Evolutionary conservation across 2,329 filamentous ascomycete species (phyloP).

Genomic region (Leptographium procerum): DNA sequence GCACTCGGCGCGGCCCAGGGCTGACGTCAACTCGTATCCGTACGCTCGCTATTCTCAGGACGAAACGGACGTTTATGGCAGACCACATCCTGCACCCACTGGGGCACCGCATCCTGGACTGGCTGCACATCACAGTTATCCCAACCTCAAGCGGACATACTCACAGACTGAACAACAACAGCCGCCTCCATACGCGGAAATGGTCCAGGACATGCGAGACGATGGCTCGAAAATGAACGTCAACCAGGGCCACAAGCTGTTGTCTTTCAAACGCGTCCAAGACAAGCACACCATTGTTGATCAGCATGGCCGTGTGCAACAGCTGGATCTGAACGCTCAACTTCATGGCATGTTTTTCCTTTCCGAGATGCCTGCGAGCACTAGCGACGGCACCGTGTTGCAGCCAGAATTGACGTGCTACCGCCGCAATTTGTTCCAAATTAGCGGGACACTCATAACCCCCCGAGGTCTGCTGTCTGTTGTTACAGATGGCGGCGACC

Average conservation of each 20-base stretch:
- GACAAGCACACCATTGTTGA: constrained; percentile 52
- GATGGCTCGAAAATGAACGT: constrained; percentile 45
- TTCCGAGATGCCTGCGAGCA: constrained; percentile 62
- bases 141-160: constrained; percentile 46
- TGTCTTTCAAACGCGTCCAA: constrained; percentile 44
- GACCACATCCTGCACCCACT: constrained; percentile 21
- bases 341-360: constrained; percentile 85
- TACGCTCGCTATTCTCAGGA: constrained; percentile 45
- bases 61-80: constrained; percentile 42
- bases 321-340: constrained; percentile 57
- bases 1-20: constrained; percentile 38
- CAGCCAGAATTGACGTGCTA: constrained; percentile 90
- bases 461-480: constrained; percentile 70
- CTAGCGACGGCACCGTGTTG: constrained; percentile 43
- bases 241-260: constrained; percentile 49
- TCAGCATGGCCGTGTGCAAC: constrained; percentile 46
- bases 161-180: constrained; percentile 37
- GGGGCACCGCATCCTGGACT: constrained; percentile 25
- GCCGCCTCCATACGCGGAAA: constrained; percentile 41
- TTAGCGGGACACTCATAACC: constrained; percentile 77
- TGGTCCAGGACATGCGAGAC: constrained; percentile 48
- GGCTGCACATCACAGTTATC: constrained; percentile 39
- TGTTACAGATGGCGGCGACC: constrained; percentile 72
- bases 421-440: constrained; percentile 88
- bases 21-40: constrained; percentile 35